Base-by-base conservation (phyloP, 2,329 filamentous ascomycete genomes). In the Paracorniculantispora psalliotae region DNA sequence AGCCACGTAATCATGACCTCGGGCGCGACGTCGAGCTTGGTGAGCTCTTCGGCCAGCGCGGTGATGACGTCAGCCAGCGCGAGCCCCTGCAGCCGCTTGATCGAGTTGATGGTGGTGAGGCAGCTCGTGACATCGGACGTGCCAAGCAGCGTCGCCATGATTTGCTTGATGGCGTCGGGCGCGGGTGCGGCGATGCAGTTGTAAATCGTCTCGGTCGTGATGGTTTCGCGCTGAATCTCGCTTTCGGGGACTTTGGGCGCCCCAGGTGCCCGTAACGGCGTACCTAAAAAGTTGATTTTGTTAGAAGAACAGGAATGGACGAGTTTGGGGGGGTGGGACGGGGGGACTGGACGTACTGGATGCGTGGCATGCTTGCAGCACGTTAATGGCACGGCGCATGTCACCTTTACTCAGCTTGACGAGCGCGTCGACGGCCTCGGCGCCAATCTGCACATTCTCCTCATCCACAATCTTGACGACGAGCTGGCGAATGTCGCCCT, bases 121-220 rank as follows among this genome's bases (percentile, higher is more conserved):
- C 93, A 97, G 35, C 90, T 91, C 1, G 90, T 96, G 51, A 99
- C 90, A 69, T 99, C 93, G 57, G 86, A 84, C 2, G 90, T 97
- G 57, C 83, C 86, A 28, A 97, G 82, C 33, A 99, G 81, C 0
- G 91, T 96, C 64, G 88, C 83, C 64, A 92, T 81, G 57, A 99
- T 97, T 66, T 89, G 85, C 64, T 84, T 82, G 68, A 97, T 91
- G 67, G 96, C 93, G 25, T 88, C 85, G 0, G 94, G 94, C 65
- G 96, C 92, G 4, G 94, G 94, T 1, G 93, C 93, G 9, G 94
- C 94, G 69, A 99, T 96, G 74, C 94, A 99, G 73, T 92, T 92
- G 79, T 97, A 99, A 69, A 99, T 97, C 8, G 90, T 91, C 71
- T 96, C 89, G 37, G 90, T 96, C 65, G 97, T 96, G 65, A 91